phyloP scores from a whole-genome alignment of 768 basidiomycete genomes.

The Russula sp. region DNA sequence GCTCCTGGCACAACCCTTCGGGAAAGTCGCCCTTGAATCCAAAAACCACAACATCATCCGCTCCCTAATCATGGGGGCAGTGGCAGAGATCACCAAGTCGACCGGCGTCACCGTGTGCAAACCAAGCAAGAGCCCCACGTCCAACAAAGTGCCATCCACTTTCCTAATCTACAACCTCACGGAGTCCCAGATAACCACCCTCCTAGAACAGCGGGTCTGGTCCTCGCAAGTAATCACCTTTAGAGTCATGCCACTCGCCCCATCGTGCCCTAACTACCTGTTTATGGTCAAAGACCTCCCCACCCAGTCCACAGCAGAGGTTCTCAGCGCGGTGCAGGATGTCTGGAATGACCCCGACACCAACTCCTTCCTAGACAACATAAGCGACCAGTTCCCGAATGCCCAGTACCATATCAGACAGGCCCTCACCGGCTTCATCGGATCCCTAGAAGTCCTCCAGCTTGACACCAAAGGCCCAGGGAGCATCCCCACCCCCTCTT shows the following conservation, averaged over 20 bases:
- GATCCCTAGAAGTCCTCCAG: no score
- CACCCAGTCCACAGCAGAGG: background rate
- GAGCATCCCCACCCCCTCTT: no score
- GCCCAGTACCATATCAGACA: no score
- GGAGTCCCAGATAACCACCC: fast-evolving
- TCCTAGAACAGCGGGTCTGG: background rate
- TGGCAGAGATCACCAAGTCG: background rate
- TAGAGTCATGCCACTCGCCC: no score
- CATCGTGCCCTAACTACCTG: background rate
- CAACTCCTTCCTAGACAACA: background rate
- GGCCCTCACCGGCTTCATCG: no score
- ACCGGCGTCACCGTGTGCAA: no score
- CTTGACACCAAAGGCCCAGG: no score
- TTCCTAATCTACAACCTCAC: background rate
- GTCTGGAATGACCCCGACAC: background rate
- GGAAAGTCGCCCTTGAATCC: background rate
- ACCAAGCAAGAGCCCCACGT: no score
- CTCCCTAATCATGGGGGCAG: background rate
- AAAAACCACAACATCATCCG: background rate
- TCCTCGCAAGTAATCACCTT: background rate
- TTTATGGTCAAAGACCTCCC: background rate
- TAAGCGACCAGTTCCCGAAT: no score
- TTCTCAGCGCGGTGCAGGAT: background rate
- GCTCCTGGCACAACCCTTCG: no score
- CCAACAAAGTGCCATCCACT: background rate